Percentiles rank a stretch among this genome's conserved stretches.
Conservation (phyloP, 352 stramenopile species). For the Pythium aquatile region DNA sequence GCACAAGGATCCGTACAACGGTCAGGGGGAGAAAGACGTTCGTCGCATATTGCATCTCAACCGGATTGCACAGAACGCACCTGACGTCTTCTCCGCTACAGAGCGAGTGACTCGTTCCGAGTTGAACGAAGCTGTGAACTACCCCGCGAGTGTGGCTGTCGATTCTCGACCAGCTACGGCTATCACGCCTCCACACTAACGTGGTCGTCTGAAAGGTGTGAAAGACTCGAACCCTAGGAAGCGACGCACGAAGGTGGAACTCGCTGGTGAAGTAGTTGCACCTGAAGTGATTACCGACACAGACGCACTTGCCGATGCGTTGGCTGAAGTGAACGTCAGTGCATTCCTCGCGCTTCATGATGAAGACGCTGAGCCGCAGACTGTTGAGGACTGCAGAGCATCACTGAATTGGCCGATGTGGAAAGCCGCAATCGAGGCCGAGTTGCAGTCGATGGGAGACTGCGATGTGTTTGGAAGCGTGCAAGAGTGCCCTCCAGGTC, state of each 20-base stretch:
- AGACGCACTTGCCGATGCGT: background rate
- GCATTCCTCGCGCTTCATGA: slow-evolving; percentile 11
- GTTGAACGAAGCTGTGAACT: slow-evolving; percentile 15
- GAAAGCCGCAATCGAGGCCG: slow-evolving; percentile 15
- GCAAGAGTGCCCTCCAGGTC: slow-evolving; percentile 15
- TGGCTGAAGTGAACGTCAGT: slow-evolving; percentile 16
- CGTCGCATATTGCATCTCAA: slow-evolving; percentile 22
- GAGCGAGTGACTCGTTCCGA: slow-evolving; percentile 20
- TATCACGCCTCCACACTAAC: background rate
- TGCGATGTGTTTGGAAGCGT: slow-evolving; percentile 21
- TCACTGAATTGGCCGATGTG: slow-evolving; percentile 14
- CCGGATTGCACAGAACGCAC: slow-evolving; percentile 16
- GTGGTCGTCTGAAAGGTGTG: slow-evolving; percentile 16
- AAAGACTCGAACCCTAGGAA: slow-evolving; percentile 12
- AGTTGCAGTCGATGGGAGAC: slow-evolving; percentile 10
- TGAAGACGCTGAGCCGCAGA: slow-evolving; percentile 15
- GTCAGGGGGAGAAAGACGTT: slow-evolving; percentile 26
- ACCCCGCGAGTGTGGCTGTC: slow-evolving; percentile 10
- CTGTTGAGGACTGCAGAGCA: slow-evolving; percentile 7
- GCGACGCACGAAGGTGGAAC: slow-evolving; percentile 15
- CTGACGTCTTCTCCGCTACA: slow-evolving; percentile 20
- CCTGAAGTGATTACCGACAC: background rate
- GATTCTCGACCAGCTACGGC: slow-evolving; percentile 3
- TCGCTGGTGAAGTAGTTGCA: background rate
- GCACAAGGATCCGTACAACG: slow-evolving; percentile 19